Evolutionary conservation across 179 eudicot species (phyloP), one percentile per base, ranked within the genome.

Genomic region (Gypsophila paniculata): DNA sequence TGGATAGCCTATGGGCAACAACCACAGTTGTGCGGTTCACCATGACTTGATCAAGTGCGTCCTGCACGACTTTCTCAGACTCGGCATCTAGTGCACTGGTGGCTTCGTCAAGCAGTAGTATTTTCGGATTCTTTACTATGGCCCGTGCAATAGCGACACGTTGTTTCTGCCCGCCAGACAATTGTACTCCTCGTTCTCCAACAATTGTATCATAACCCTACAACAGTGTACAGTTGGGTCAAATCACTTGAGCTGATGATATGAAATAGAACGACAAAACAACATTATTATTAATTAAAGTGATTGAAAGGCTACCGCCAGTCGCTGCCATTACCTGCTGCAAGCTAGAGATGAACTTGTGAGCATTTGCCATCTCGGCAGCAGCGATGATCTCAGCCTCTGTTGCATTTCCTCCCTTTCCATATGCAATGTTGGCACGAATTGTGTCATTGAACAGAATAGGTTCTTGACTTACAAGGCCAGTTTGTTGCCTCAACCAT

Each of bases 141-240:
- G 80, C 83, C 10, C 80, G 68, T 0, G 75, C 80, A 17, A 80
- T 80, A 2, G 83, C 80, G 18, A 80, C 73, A 13, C 83, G 70
- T 51, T 80, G 83, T 38, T 80, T 80, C 46, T 80, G 83, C 4
- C 80, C 83, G 13, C 83, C 83, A n/a, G 80, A 80, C 21, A 76
- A 48, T 57, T 80, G 80, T 32, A 73, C 58, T 32, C 77, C 77
- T 18, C 80, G 76, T 61, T 80, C 83, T 9, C 80, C 83, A 0
- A 76, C 83, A 7, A 68, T n/a, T 32, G 80, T 80, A 46, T 63
- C 72, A 60, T 80, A 80, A 5, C 80, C 83, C 65, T 76, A 14
- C 70, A 75, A 39, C 14, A 70, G 22, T 61, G 25, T 38, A 18
- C 14, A 53, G 15, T 29, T 13, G 3, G 36, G 46, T 19, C 48